Percentiles rank a stretch among this genome's conserved stretches.
Conservation (phyloP, 257 asterid species). For the Capsicum chinense region DNA sequence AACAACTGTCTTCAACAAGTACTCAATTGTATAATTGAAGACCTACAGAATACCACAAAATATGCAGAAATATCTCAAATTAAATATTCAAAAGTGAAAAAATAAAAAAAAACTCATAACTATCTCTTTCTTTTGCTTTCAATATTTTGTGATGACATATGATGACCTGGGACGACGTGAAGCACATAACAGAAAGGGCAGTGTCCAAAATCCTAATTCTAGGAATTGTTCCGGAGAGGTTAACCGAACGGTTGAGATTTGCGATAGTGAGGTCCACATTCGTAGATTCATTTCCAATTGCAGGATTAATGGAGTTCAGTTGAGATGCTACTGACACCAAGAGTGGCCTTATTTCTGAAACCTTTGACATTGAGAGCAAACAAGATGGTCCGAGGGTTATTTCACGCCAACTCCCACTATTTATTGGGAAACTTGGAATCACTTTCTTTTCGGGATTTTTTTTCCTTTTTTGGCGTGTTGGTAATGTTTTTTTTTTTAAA, state of each 20-base stretch:
- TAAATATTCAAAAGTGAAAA: not conserved
- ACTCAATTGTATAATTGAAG: constrained; percentile 55
- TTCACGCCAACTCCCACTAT: constrained; percentile 42
- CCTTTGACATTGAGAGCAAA: constrained; percentile 39
- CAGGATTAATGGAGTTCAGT: constrained; percentile 45
- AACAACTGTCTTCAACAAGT: constrained; percentile 52
- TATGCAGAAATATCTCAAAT: not conserved
- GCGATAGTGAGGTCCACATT: constrained; percentile 43
- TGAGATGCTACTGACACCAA: constrained; percentile 62
- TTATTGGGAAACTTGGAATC: not conserved
- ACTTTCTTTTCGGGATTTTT: too few relatives aligned
- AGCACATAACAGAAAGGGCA: constrained; percentile 79
- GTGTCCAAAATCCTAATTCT: constrained; percentile 61
- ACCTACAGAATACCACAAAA: constrained; percentile 45
- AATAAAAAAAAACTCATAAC: not conserved
- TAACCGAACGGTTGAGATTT: constrained; percentile 65
- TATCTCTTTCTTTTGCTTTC: not conserved
- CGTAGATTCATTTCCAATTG: constrained; percentile 36
- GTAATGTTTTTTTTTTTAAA: too few relatives aligned
- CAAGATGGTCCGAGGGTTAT: not conserved
- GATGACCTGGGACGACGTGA: constrained; percentile 74
- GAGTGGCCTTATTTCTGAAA: constrained; percentile 54
- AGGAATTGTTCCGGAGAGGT: constrained; percentile 51
- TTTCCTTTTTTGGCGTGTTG: too few relatives aligned
- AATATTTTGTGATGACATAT: constrained; percentile 3